phyloP scores from a whole-genome alignment of 2,329 filamentous ascomycete species.

The Colletotrichum tofieldiae region DNA sequence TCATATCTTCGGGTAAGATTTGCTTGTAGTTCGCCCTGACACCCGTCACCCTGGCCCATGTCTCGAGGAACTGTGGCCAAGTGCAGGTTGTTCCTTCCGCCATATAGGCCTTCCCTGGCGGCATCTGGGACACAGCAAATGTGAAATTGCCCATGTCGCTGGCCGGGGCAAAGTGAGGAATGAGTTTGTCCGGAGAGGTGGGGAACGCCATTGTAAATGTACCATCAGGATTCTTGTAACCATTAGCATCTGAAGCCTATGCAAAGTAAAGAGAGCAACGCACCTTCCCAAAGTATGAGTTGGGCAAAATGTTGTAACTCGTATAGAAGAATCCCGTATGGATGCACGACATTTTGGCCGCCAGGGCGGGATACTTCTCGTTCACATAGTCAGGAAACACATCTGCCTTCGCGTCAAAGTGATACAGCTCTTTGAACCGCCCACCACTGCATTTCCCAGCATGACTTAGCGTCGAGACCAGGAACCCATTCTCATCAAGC shows the following conservation, averaged over 20 bases:
- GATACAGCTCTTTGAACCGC: constrained; percentile 64
- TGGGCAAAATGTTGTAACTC: constrained; percentile 63
- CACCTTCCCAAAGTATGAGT: constrained; percentile 64
- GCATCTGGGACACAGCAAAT: constrained; percentile 66
- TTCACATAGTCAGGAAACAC: constrained; percentile 63
- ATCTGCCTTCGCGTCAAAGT: constrained; percentile 69
- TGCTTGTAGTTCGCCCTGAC: constrained; percentile 56
- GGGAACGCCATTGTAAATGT: constrained; percentile 65
- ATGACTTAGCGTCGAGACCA: constrained; percentile 67
- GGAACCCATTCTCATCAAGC: constrained; percentile 64
- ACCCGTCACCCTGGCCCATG: constrained; percentile 58
- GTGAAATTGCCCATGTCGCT: constrained; percentile 64
- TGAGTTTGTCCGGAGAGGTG: constrained; percentile 54
- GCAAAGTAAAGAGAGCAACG: constrained; percentile 25
- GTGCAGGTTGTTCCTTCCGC: constrained; percentile 62
- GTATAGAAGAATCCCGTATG: constrained; percentile 66
- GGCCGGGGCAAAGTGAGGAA: constrained; percentile 64
- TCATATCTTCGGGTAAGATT: constrained; percentile 58
- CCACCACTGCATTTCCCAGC: constrained; percentile 63
- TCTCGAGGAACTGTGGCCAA: constrained; percentile 62
- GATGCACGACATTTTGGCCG: constrained; percentile 66
- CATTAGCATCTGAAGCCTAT: constrained; percentile 46
- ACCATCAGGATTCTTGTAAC: constrained; percentile 51
- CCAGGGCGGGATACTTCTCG: constrained; percentile 59
- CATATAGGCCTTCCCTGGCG: constrained; percentile 65